Evolutionary conservation across 331 rosid genomes (phyloP), one percentile per base, ranked within the genome.

Genomic region (Phaseolus coccineus): DNA sequence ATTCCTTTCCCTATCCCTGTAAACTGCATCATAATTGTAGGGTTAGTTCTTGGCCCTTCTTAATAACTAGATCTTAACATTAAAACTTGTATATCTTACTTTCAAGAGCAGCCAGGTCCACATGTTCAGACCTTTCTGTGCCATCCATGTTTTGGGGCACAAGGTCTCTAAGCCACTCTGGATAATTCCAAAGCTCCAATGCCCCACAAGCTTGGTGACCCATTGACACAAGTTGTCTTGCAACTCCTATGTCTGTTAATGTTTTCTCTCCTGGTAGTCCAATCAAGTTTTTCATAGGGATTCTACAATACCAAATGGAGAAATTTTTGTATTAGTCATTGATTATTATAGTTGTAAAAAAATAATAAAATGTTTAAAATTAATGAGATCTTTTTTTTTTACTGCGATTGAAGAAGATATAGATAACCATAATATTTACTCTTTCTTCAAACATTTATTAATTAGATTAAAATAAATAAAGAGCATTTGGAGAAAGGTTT

Each of bases 141-240:
- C 89, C 91, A 52, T 81, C 87, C 10, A 31, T 0, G 1, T 88
- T 82, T 0, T 86, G 91, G 51, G 87, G 48, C 3, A 84, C 27
- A 0, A 88, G 58, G 24, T 88, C 85, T 48, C 91, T 84, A 0
- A 84, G 35, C 52, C 24, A 86, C 42, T 33, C 1, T 40, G 91
- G 91, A 3, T 86, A 88, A 31, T 86, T 88, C 88, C 89, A 86
- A 48, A 88, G 89, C 77, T 86, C 88, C 4, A 88, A 14, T 15
- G 89, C 84, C 0, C 84, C 89, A 71, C 81, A 84, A 56, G 91
- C 84, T 86, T 88, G 89, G 80, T 88, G 91, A 35, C 91, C 91
- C 91, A 88, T 88, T 31, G 91, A 86, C 8, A 88, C 91, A 19
- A 88, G 56, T 48, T 81, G 87, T 9, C 35, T 81, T 12, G 24